A percentile compares a stretch with the other conserved stretches of the same genome.
Conservation (phyloP, 2,329 filamentous ascomycete species). For the Elsinoe perseae region DNA sequence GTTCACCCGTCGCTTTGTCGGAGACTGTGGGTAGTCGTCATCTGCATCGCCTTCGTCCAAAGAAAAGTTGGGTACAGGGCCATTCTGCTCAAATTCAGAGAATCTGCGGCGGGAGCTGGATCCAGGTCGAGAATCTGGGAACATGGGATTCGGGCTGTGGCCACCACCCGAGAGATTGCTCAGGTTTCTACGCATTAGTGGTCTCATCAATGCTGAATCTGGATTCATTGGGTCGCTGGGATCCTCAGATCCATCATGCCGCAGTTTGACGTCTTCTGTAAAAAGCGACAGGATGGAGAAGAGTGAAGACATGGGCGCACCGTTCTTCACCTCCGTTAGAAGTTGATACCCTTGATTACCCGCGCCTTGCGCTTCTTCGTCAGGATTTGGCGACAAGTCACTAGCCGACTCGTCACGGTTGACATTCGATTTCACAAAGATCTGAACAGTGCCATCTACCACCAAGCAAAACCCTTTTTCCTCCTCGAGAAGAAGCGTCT, state of each 20-base stretch:
- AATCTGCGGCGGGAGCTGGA: constrained; percentile 20
- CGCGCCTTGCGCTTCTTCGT: constrained; percentile 34
- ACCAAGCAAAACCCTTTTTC: constrained; percentile 98
- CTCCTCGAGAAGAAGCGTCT: constrained; percentile 90
- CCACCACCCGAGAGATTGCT: constrained; percentile 7
- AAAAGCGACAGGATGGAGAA: constrained; percentile 97
- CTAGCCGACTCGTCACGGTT: constrained; percentile 35
- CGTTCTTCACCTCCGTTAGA: constrained; percentile 93
- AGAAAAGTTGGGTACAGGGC: constrained; percentile 62
- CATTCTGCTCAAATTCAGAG: constrained; percentile 13
- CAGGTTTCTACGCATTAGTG: constrained; percentile 8
- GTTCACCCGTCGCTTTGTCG: neutral
- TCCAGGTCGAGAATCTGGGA: constrained; percentile 18
- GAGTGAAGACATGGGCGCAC: constrained; percentile 93
- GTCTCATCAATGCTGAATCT: constrained; percentile 3
- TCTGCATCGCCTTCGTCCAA: constrained; percentile 44
- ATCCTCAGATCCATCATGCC: constrained; percentile 61
- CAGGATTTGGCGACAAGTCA: constrained; percentile 37
- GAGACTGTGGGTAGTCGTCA: neutral
- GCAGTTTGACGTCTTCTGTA: constrained; percentile 84
- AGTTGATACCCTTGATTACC: constrained; percentile 84
- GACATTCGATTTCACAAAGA: constrained; percentile 87
- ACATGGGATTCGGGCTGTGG: neutral
- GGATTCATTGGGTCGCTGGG: neutral
- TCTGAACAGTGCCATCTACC: constrained; percentile 91